phyloP scores from a whole-genome alignment of 2,329 filamentous ascomycete genomes.

The Colletotrichum lindemuthianum region DNA sequence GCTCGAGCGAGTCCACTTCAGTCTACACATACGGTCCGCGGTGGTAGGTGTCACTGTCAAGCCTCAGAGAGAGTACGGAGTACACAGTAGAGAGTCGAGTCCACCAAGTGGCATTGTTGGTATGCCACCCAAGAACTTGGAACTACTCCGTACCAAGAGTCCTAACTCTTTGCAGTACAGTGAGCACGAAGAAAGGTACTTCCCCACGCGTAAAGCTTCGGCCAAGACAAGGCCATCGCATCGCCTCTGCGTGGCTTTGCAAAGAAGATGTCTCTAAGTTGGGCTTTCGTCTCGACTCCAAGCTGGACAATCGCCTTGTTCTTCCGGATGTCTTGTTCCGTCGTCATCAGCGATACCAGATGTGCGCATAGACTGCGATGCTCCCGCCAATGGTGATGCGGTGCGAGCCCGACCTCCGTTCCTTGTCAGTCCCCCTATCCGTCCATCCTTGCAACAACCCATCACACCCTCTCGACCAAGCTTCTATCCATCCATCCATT shows the following conservation, averaged over 20 bases:
- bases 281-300: neutral
- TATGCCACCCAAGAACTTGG: too few species aligned
- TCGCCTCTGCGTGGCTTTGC: conserved; percentile 22
- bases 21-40: neutral
- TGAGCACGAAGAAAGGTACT: neutral
- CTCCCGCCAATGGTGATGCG: conserved; percentile 1
- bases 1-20: conserved; percentile 15
- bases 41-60: too few species aligned
- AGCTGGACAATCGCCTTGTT: conserved; percentile 26
- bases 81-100: too few species aligned
- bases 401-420: conserved; percentile 2
- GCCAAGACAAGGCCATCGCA: conserved; percentile 17
- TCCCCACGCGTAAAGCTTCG: neutral
- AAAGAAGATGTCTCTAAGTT: conserved; percentile 17
- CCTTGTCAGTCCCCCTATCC: conserved; percentile 8
- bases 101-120: too few species aligned
- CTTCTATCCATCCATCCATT: neutral
- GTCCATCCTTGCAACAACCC: neutral
- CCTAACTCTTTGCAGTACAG: too few species aligned
- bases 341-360: neutral
- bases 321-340: conserved; percentile 4
- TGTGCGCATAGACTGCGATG: neutral
- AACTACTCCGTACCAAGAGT: too few species aligned
- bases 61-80: too few species aligned
- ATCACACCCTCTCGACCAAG: neutral